Percentiles rank a stretch among this genome's conserved stretches.
Conservation (phyloP, 2,329 filamentous ascomycete species). For the Aspergillus udagawae region DNA sequence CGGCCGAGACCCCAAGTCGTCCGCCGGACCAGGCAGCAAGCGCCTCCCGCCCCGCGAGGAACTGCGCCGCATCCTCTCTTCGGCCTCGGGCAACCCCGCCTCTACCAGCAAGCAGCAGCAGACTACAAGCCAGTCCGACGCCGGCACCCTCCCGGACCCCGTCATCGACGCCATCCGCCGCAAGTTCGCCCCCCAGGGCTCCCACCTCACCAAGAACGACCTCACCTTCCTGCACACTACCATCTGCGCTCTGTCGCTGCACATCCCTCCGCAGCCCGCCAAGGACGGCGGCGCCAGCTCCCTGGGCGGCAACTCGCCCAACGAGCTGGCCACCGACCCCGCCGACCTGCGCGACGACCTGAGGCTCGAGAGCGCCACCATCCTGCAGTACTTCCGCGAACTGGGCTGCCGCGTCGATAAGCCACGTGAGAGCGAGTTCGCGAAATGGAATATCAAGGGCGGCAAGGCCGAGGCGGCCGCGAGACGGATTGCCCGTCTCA, state of each 20-base stretch:
- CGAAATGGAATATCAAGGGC: conserved; percentile 48
- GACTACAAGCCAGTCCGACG: conserved; percentile 7
- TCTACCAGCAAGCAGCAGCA: conserved; percentile 11
- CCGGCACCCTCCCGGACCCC: conserved; percentile 30
- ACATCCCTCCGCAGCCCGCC: conserved; percentile 41
- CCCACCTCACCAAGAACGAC: conserved; percentile 34
- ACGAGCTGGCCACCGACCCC: conserved; percentile 41
- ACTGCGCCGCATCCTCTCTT: conserved; percentile 35
- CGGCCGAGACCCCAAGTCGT: conserved; percentile 19
- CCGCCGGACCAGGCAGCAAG: conserved; percentile 33
- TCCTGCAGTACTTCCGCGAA: conserved; percentile 43
- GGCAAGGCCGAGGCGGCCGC: conserved; percentile 55
- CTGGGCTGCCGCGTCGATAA: conserved; percentile 43
- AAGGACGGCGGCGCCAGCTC: conserved; percentile 33
- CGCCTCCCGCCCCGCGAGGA: conserved; percentile 39
- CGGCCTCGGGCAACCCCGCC: conserved; percentile 20
- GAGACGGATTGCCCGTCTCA: conserved; percentile 62
- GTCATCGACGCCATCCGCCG: conserved; percentile 40
- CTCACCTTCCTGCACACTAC: conserved; percentile 43
- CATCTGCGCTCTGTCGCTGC: conserved; percentile 44
- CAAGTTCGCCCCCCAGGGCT: conserved; percentile 38
- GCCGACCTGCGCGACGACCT: conserved; percentile 45
- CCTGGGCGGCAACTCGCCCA: conserved; percentile 32
- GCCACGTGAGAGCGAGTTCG: conserved; percentile 39
- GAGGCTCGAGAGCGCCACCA: conserved; percentile 32